Percentiles rank a stretch among this genome's conserved stretches.
Evolutionary conservation across 345 rosid species (phyloP).

Genomic region (Kandelia obovata): DNA sequence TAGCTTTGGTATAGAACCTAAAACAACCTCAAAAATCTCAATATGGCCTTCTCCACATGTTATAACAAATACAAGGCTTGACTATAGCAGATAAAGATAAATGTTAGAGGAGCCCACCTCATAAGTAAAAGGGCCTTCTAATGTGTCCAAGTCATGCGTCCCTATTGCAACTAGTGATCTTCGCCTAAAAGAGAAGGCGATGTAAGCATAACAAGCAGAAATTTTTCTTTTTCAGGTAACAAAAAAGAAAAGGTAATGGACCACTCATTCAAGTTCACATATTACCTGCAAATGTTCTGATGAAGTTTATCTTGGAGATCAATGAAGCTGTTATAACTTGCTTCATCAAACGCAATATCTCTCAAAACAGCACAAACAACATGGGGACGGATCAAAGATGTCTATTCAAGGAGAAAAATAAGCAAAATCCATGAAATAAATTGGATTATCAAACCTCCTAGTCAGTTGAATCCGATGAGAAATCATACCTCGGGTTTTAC

Average conservation of each 20-base stretch:
- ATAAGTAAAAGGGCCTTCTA: conserved; percentile 86
- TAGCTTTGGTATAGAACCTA: no score
- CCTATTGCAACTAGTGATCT: conserved; percentile 91
- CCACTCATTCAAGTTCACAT: not conserved
- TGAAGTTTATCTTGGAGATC: conserved; percentile 97
- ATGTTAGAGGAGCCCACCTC: conserved; percentile 54
- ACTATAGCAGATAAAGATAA: not conserved
- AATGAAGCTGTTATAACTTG: conserved; percentile 86
- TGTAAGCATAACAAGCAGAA: not conserved
- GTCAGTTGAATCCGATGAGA: not conserved
- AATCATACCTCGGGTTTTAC: conserved; percentile 62
- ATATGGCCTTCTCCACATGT: not conserved
- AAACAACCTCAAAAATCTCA: not conserved
- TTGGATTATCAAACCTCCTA: not conserved
- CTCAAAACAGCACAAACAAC: conserved; percentile 90
- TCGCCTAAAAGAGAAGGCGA: conserved; percentile 43
- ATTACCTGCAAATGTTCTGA: conserved; percentile 89
- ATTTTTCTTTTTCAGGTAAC: not conserved
- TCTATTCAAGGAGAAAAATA: conserved; percentile 37
- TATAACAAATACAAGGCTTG: not conserved
- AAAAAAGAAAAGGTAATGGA: not conserved
- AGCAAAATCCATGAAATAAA: conserved; percentile 7
- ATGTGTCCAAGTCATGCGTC: conserved; percentile 89
- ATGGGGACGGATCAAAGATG: conserved; percentile 59
- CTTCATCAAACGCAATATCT: conserved; percentile 74